Percentiles rank a stretch among this genome's conserved stretches.
Evolutionary conservation across 2,329 filamentous ascomycete species (phyloP).

Genomic region (Alternaria panax): DNA sequence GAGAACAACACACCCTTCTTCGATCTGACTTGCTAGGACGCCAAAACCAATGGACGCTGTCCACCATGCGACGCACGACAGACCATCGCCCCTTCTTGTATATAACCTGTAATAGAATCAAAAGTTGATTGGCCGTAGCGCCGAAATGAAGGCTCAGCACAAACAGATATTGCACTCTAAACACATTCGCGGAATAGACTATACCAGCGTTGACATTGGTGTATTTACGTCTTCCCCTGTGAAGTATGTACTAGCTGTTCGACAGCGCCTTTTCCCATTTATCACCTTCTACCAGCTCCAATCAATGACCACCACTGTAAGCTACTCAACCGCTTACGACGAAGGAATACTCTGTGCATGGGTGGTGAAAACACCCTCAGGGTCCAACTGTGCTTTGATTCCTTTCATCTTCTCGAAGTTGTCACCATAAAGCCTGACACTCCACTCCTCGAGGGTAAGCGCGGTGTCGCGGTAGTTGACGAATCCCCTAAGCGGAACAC

Average conservation of each 20-base stretch:
- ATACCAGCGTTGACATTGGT: not conserved
- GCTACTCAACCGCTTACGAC: not conserved
- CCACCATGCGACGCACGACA: accelerated
- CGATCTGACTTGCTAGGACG: conserved; percentile 58
- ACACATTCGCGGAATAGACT: too few relatives aligned
- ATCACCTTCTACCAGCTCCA: not conserved
- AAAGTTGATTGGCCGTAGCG: not conserved
- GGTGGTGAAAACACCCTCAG: conserved; percentile 20
- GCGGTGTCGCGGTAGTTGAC: conserved; percentile 30
- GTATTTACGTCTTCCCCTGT: not conserved
- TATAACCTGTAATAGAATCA: not conserved
- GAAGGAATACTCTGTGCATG: conserved; percentile 12
- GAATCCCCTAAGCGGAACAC: conserved; percentile 23
- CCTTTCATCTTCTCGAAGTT: conserved; percentile 27
- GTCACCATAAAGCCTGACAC: conserved; percentile 23
- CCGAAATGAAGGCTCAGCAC: not conserved
- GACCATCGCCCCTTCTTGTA: not conserved
- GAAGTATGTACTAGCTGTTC: not conserved
- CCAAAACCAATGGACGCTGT: not conserved
- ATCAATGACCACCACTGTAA: not conserved
- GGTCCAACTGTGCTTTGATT: conserved; percentile 24
- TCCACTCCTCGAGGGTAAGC: conserved; percentile 23
- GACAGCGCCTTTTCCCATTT: not conserved
- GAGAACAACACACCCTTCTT: conserved; percentile 61
- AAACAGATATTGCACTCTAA: too few relatives aligned